phyloP scores from a whole-genome alignment of 352 stramenopile species.

The Aphanomyces stellatus region DNA sequence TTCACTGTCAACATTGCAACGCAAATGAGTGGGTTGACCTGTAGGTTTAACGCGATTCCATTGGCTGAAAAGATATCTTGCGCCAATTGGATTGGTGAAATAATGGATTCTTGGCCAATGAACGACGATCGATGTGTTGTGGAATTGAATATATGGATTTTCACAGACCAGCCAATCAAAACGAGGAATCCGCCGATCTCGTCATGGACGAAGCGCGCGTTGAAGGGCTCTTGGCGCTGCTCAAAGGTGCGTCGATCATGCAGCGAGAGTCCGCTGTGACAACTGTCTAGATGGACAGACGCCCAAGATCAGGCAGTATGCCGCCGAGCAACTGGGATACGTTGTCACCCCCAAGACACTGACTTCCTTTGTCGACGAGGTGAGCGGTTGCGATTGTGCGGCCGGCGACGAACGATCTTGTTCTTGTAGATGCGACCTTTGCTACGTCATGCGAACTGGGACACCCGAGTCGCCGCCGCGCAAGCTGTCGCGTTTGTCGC shows the following conservation, averaged over 20 bases:
- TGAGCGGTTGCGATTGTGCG: not conserved
- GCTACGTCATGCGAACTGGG: conserved; percentile 47
- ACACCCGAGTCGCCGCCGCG: conserved; percentile 58
- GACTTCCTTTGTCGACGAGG: conserved; percentile 45
- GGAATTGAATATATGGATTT: not conserved
- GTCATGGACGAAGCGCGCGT: conserved; percentile 3
- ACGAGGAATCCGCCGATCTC: not conserved
- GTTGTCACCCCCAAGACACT: conserved; percentile 38
- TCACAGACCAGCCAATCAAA: not conserved
- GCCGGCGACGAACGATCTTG: not conserved
- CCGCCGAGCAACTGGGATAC: conserved; percentile 60
- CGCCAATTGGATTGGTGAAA: too few relatives aligned
- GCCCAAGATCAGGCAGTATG: conserved; percentile 53
- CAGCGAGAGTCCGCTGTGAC: not conserved
- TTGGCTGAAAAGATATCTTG: too few relatives aligned
- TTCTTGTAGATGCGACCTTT: conserved; percentile 38
- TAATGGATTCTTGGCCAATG: too few relatives aligned
- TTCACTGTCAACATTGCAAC: too few relatives aligned
- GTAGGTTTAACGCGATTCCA: too few relatives aligned
- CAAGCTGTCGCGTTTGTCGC: conserved; percentile 55
- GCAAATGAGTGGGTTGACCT: too few relatives aligned
- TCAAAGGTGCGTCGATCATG: not conserved
- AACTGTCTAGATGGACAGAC: conserved; percentile 48
- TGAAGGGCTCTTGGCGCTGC: not conserved
- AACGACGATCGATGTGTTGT: too few relatives aligned